Base-by-base conservation (phyloP, 805 yeast genomes). In the Nakazawaea peltata region DNA sequence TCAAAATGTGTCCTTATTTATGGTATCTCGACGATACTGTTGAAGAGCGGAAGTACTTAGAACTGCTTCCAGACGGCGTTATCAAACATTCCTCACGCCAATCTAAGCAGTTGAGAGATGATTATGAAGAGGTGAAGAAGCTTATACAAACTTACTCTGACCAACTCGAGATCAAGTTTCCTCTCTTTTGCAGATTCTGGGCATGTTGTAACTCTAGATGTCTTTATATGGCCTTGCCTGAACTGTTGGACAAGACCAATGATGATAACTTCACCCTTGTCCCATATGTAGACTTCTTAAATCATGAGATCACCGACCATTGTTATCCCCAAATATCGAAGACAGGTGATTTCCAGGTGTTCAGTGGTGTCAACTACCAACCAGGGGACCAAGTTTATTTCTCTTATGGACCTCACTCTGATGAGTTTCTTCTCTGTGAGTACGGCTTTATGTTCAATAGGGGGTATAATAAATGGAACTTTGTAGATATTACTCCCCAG, bases 131-230 rank as follows among this genome's bases (percentile, higher is more conserved):
- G 0, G 69, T 74, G 1, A 18, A 23, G 0, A 43, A 51, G 0
- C 40, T 65, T 6, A 19, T 54, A 2, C 12, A 23, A 3, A 3
- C 23, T 7, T 22, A 26, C 17, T 11, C 13, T 28, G 15, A 28
- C 13, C n/a, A 18, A 13, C n/a, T n/a, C n/a, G n/a, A n/a, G n/a
- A n/a, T n/a, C n/a, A n/a, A n/a, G n/a, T n/a, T n/a, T n/a, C n/a
- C n/a, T n/a, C n/a, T n/a, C n/a, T 37, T 37, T 16, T 18, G 23
- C n/a, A 23, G 37, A 19, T 37, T 21, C 14, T 90, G 95, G 94
- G 66, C 83, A 47, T 78, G 90, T 48, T 83, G 88, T 38, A 90
- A 92, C 52, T 81, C 97, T 2, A 77, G 98, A 58, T 90, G 97
- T 53, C 62, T 90, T 5, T 88, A 86, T 53, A 77, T 80, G 78